Evolutionary conservation across 2,329 filamentous ascomycete species (phyloP).

Genomic region (Aureobasidium sp.): DNA sequence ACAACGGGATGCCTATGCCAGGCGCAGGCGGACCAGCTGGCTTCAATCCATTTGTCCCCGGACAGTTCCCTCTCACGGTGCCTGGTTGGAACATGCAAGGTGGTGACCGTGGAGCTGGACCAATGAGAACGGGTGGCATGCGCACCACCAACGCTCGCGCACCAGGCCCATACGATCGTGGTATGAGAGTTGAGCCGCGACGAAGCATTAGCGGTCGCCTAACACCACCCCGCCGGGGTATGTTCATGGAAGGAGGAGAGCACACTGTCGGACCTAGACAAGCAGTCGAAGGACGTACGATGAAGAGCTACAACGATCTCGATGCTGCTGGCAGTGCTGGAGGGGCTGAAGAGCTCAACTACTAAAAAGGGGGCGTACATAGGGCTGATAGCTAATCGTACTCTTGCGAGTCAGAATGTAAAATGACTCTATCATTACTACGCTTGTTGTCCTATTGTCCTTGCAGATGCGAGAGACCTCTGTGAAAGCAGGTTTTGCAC

Average conservation of each 20-base stretch:
- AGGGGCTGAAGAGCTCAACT: slow-evolving; percentile 81
- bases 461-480: no score
- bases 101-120: slow-evolving; percentile 31
- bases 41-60: slow-evolving; percentile 17
- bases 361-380: slow-evolving; percentile 44
- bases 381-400: not conserved
- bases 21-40: slow-evolving; percentile 4
- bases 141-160: slow-evolving; percentile 23
- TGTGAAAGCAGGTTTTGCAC: no score
- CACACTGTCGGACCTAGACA: slow-evolving; percentile 75
- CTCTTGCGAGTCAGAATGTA: not conserved
- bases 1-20: slow-evolving; percentile 10
- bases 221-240: slow-evolving; percentile 45
- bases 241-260: slow-evolving; percentile 67
- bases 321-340: slow-evolving; percentile 57
- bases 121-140: slow-evolving; percentile 33
- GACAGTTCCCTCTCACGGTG: slow-evolving; percentile 14
- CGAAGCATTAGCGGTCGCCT: slow-evolving; percentile 41
- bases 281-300: slow-evolving; percentile 81
- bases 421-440: not conserved
- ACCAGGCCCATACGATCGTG: slow-evolving; percentile 26
- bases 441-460: no score
- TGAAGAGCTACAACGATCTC: slow-evolving; percentile 96
- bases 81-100: slow-evolving; percentile 24
- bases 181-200: slow-evolving; percentile 55